These are phyloP conservation scores for Oligophagozyma castellii DNA, from an alignment of 1,139 yeast genomes.

Conservation along the genomic window DNA sequence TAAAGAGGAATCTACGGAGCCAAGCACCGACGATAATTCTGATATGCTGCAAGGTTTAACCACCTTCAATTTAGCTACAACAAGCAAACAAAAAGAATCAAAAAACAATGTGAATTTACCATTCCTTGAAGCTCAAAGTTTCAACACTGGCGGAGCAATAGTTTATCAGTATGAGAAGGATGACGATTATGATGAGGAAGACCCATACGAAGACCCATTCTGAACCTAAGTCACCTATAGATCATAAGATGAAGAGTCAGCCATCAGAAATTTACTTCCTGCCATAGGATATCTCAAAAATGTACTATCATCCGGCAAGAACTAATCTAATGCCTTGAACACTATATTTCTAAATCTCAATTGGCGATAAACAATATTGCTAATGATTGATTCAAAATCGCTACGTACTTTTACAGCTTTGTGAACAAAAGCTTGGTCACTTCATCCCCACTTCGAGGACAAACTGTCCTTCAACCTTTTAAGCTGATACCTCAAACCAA, in stretches of 20 bases:
- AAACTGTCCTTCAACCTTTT: slow-evolving; percentile 5
- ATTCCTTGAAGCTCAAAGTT: slow-evolving; percentile 70
- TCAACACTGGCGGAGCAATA: slow-evolving; percentile 79
- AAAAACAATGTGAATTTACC: slow-evolving; percentile 82
- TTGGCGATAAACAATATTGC: background rate
- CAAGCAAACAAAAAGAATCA: slow-evolving; percentile 59
- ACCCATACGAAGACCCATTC: slow-evolving; percentile 93
- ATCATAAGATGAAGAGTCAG: no score
- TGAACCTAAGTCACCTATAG: slow-evolving; percentile 19
- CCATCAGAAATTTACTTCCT: no score
- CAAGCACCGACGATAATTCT: slow-evolving; percentile 27
- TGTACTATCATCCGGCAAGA: background rate
- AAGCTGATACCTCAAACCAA: slow-evolving; percentile 11
- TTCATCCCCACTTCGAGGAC: no score
- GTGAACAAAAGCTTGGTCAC: no score
- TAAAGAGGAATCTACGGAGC: slow-evolving; percentile 22
- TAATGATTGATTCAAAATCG: background rate
- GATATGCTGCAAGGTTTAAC: slow-evolving; percentile 56
- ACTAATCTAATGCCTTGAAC: no score
- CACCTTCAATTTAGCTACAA: slow-evolving; percentile 74
- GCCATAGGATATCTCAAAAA: background rate
- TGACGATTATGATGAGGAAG: slow-evolving; percentile 93
- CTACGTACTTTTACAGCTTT: no score
- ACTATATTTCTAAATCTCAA: background rate
- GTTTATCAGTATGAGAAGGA: slow-evolving; percentile 78